These are phyloP conservation scores for Talaromyces sp. DNA, from an alignment of 2,329 filamentous ascomycete genomes.

Conservation along the genomic window DNA sequence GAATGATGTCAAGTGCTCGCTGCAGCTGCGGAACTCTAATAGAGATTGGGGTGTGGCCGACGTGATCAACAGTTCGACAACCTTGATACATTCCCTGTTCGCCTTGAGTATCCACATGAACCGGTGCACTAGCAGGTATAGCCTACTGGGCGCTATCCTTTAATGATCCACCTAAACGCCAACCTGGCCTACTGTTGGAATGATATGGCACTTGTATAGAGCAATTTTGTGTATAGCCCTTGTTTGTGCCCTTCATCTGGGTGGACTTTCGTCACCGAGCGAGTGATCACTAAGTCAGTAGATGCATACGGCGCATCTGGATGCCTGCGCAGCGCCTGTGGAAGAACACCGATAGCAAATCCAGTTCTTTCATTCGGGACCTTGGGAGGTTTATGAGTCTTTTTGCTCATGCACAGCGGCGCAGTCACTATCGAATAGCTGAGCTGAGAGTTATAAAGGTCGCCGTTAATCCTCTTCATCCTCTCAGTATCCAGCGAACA, in stretches of 20 bases:
- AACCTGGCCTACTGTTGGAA: slow-evolving; percentile 29
- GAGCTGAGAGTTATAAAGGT: slow-evolving; percentile 26
- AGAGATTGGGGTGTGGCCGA: slow-evolving; percentile 7
- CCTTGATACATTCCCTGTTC: slow-evolving; percentile 5
- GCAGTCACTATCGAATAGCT: slow-evolving; percentile 24
- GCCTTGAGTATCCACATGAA: slow-evolving; percentile 8
- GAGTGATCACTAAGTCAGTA: slow-evolving; percentile 21
- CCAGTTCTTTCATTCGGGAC: background rate
- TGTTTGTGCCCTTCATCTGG: slow-evolving; percentile 17
- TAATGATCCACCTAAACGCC: slow-evolving; percentile 34
- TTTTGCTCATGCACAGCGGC: slow-evolving; percentile 16
- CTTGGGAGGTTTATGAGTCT: slow-evolving; percentile 7
- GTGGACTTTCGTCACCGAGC: slow-evolving; percentile 20
- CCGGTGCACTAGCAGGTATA: slow-evolving; percentile 14
- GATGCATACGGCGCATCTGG: slow-evolving; percentile 23
- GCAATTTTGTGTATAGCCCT: slow-evolving; percentile 6
- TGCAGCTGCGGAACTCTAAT: slow-evolving; percentile 13
- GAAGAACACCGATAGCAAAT: slow-evolving; percentile 5
- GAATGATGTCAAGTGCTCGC: slow-evolving; percentile 18
- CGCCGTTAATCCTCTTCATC: slow-evolving; percentile 11
- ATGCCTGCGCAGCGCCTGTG: slow-evolving; percentile 14
- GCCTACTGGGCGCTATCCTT: slow-evolving; percentile 17
- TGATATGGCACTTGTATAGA: slow-evolving; percentile 3
- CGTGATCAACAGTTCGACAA: slow-evolving; percentile 11
- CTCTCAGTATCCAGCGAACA: slow-evolving; percentile 6